These are phyloP conservation scores for Aurantiochytrium sp. DNA, from an alignment of 108 stramenopile genomes.

Conservation along the genomic window DNA sequence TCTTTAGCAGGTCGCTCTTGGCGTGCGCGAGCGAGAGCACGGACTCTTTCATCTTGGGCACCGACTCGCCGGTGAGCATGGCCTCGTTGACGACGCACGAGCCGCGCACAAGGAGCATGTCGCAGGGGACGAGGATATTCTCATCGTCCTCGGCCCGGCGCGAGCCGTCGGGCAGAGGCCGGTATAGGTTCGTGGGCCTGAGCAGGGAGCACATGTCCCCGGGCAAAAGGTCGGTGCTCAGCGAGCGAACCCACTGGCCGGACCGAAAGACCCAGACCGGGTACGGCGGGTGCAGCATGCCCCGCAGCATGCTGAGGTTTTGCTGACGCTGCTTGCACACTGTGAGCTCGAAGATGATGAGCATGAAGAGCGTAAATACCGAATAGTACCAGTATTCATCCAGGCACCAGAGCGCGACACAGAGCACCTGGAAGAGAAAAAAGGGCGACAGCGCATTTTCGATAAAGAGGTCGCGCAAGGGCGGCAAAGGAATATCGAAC, in stretches of 20 bases:
- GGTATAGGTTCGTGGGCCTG: constrained; percentile 30
- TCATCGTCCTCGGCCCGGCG: neutral
- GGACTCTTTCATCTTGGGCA: constrained; percentile 80
- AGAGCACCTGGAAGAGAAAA: constrained; percentile 95
- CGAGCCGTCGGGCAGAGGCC: neutral
- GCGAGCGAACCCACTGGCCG: constrained; percentile 62
- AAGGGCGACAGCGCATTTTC: constrained; percentile 90
- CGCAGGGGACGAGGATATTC: constrained; percentile 67
- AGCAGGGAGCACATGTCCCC: constrained; percentile 81
- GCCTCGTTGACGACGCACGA: constrained; percentile 90
- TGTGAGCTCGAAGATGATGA: constrained; percentile 84
- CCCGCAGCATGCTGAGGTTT: constrained; percentile 69
- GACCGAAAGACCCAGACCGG: constrained; percentile 58
- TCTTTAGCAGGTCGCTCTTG: constrained; percentile 19
- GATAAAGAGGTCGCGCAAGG: constrained; percentile 71
- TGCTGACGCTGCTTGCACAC: constrained; percentile 77
- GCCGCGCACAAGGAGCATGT: constrained; percentile 78
- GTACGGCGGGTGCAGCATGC: constrained; percentile 48
- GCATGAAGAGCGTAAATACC: constrained; percentile 81
- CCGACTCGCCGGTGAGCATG: constrained; percentile 89
- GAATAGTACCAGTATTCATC: constrained; percentile 99
- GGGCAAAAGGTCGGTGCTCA: constrained; percentile 69
- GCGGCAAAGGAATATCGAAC: constrained; percentile 76
- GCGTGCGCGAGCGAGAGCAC: constrained; percentile 24
- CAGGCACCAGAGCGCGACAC: constrained; percentile 86